Evolutionary conservation across 2,329 filamentous ascomycete species (phyloP).

Genomic region (Ceratocystis lukuohia): DNA sequence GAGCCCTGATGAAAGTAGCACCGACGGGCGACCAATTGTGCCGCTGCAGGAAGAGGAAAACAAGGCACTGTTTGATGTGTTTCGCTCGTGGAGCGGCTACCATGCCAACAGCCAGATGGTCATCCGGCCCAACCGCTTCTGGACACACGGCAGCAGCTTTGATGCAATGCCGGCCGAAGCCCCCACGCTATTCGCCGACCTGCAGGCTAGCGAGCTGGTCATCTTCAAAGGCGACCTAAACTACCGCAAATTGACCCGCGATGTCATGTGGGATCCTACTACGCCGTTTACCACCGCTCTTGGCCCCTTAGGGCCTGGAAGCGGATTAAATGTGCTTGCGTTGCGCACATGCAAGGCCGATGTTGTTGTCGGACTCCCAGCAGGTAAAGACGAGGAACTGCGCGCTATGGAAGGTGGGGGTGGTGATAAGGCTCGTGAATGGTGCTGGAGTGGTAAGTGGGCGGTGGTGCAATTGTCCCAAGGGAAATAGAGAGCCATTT

Average conservation of each 20-base stretch:
- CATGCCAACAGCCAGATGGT: constrained; percentile 75
- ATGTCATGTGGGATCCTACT: constrained; percentile 74
- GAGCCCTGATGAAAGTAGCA: constrained; percentile 50
- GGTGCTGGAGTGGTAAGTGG: constrained; percentile 96
- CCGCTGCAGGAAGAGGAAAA: constrained; percentile 55
- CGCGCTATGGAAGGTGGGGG: constrained; percentile 54
- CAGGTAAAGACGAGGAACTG: constrained; percentile 72
- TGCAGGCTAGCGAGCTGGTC: constrained; percentile 72
- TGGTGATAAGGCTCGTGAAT: constrained; percentile 58
- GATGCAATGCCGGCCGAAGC: constrained; percentile 68
- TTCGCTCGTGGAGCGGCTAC: constrained; percentile 64
- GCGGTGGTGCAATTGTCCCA: constrained; percentile 71
- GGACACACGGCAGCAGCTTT: constrained; percentile 77
- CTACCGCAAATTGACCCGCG: constrained; percentile 81
- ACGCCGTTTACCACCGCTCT: constrained; percentile 77
- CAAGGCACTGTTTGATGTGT: constrained; percentile 59
- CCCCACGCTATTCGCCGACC: constrained; percentile 56
- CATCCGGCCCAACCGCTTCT: constrained; percentile 75
- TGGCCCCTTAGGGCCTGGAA: constrained; percentile 68
- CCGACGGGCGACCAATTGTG: constrained; percentile 20
- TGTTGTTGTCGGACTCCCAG: constrained; percentile 74
- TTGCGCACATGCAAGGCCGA: constrained; percentile 94
- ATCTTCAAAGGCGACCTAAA: constrained; percentile 97
- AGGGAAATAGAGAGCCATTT: constrained; percentile 18
- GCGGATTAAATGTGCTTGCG: constrained; percentile 71